Evolutionary conservation across 768 basidiomycete species (phyloP).

Genomic region (Trichaptum fuscoviolaceum): DNA sequence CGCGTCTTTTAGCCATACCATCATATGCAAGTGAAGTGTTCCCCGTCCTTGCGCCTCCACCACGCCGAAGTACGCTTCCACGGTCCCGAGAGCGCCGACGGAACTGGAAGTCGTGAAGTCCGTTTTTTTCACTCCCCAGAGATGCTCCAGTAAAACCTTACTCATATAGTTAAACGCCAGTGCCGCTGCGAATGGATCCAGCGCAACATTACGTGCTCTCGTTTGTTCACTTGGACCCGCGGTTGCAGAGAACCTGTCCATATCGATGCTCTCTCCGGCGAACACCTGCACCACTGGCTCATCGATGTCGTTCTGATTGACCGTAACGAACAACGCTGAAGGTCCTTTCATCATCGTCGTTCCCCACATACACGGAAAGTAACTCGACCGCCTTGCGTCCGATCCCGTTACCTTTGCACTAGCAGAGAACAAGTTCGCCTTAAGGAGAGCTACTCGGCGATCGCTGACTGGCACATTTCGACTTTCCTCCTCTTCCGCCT

Average conservation of each 20-base stretch:
- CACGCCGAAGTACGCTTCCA: conserved; percentile 31
- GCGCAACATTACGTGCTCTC: conserved; percentile 26
- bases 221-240: conserved; percentile 20
- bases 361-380: conserved; percentile 31
- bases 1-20: conserved; percentile 31
- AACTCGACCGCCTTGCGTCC: not conserved
- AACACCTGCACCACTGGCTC: conserved; percentile 42
- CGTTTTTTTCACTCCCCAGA: conserved; percentile 29
- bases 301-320: conserved; percentile 36
- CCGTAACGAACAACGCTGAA: conserved; percentile 37
- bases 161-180: conserved; percentile 37
- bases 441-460: no score
- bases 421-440: no score
- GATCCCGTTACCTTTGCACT: no score
- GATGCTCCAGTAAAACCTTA: conserved; percentile 20
- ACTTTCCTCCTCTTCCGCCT: not conserved
- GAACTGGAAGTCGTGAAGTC: conserved; percentile 7
- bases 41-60: conserved; percentile 40
- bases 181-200: conserved; percentile 37
- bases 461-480: not conserved
- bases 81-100: conserved; percentile 29
- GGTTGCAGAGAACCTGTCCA: conserved; percentile 29
- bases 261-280: conserved; percentile 36
- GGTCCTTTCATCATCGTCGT: conserved; percentile 25
- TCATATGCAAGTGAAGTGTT: conserved; percentile 34